These are phyloP conservation scores for Amorphotheca resinae DNA, from an alignment of 495 filamentous ascomycete species.

Conservation along the genomic window DNA sequence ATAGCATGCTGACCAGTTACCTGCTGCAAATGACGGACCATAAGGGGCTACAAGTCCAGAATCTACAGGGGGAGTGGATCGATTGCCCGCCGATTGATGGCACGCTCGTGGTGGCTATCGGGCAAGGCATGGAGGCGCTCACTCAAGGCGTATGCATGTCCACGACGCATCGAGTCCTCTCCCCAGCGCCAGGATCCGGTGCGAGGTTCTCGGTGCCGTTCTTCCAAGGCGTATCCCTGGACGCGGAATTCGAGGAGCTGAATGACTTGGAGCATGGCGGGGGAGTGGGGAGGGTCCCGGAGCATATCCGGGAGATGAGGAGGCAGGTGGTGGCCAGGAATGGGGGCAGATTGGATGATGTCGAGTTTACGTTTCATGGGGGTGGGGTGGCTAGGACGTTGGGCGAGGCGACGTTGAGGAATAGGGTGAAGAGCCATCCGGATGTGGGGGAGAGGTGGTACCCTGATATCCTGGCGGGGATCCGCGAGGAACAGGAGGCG, in stretches of 20 bases:
- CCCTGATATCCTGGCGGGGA: constrained; percentile 48
- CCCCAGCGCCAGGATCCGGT: constrained; percentile 49
- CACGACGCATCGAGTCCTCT: constrained; percentile 76
- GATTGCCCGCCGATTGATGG: constrained; percentile 50
- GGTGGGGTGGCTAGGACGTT: constrained; percentile 48
- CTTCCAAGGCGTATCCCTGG: constrained; percentile 81
- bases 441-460: constrained; percentile 86
- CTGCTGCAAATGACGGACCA: constrained; percentile 78
- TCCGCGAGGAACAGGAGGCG: constrained; percentile 33
- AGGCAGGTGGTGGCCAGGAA: constrained; percentile 35
- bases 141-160: constrained; percentile 77
- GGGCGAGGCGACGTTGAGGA: constrained; percentile 74
- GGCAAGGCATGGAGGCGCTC: constrained; percentile 82
- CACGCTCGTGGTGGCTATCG: constrained; percentile 81
- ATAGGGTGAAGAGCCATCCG: constrained; percentile 80
- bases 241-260: constrained; percentile 65
- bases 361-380: constrained; percentile 66
- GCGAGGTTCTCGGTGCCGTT: constrained; percentile 78
- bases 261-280: constrained; percentile 56
- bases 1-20: constrained; percentile 78
- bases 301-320: constrained; percentile 45
- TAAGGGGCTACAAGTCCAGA: constrained; percentile 78
- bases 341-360: constrained; percentile 47
- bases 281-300: constrained; percentile 51
- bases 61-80: constrained; percentile 72